phyloP scores from a whole-genome alignment of 202 grass and related monocot species.

The Eragrostis tef region DNA sequence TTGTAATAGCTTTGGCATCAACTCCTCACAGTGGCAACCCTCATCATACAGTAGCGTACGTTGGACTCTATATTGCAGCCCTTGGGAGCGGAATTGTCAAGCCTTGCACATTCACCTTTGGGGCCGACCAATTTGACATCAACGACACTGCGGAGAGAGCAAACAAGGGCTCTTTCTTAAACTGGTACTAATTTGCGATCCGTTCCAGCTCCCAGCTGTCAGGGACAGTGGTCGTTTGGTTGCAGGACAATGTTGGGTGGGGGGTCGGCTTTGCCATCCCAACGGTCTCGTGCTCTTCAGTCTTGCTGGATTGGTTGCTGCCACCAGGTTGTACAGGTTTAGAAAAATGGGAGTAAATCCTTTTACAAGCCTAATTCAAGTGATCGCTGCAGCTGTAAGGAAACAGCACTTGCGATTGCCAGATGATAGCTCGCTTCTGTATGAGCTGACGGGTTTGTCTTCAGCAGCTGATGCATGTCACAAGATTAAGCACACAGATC shows the following conservation, averaged over 20 bases:
- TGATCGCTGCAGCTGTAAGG: conserved; percentile 37
- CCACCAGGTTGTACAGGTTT: conserved; percentile 36
- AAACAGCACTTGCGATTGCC: conserved; percentile 39
- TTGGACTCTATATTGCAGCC: conserved; percentile 59
- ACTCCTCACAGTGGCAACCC: neutral
- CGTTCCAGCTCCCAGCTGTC: conserved; percentile 49
- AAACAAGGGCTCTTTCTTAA: conserved; percentile 60
- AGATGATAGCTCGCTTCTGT: conserved; percentile 21
- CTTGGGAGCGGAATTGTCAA: conserved; percentile 53
- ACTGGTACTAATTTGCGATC: conserved; percentile 52
- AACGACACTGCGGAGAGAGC: conserved; percentile 43
- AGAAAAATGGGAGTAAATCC: conserved; percentile 3
- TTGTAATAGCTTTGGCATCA: conserved; percentile 43
- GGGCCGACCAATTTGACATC: conserved; percentile 25
- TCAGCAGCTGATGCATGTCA: neutral
- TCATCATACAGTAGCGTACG: conserved; percentile 24
- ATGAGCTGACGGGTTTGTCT: conserved; percentile 12
- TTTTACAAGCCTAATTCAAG: conserved; percentile 30
- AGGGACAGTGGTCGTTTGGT: conserved; percentile 52
- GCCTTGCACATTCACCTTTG: conserved; percentile 50
- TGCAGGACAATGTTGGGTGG: conserved; percentile 67
- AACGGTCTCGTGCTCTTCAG: conserved; percentile 19
- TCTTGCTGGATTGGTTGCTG: conserved; percentile 20
- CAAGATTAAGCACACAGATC: conserved; percentile 9
- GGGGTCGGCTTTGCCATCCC: conserved; percentile 42